Percentiles rank a stretch among this genome's conserved stretches.
Evolutionary conservation across 768 basidiomycete species (phyloP).

Genomic region (Porphyrellus cyaneotinctus): DNA sequence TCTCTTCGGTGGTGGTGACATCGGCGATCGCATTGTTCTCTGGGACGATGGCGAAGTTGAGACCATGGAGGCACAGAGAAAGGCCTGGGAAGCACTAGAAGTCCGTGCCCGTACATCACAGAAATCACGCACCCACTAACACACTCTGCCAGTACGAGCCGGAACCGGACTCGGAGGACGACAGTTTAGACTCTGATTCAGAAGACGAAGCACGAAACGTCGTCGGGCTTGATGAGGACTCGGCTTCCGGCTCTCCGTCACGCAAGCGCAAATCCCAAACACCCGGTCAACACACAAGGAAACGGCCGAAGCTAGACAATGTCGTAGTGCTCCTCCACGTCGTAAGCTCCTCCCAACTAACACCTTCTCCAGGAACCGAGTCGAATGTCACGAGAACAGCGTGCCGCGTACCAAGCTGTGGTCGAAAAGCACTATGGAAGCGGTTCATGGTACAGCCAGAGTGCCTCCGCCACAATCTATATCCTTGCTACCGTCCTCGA

Average conservation of each 20-base stretch:
- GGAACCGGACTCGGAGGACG: conserved; percentile 62
- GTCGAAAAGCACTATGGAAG: conserved; percentile 79
- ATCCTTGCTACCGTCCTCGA: conserved; percentile 87
- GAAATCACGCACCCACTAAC: conserved; percentile 4
- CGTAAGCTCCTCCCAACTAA: not conserved
- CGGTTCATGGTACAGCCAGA: conserved; percentile 87
- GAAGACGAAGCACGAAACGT: conserved; percentile 44
- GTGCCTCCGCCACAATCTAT: conserved; percentile 85
- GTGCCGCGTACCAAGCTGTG: conserved; percentile 54
- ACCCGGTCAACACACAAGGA: conserved; percentile 40
- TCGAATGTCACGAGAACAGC: conserved; percentile 68
- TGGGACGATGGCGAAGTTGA: conserved; percentile 92
- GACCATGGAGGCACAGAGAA: conserved; percentile 62
- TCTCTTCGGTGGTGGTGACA: conserved; percentile 69
- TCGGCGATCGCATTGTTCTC: conserved; percentile 70
- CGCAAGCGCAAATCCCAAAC: conserved; percentile 50
- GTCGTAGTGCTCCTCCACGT: conserved; percentile 25
- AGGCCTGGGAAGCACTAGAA: conserved; percentile 81
- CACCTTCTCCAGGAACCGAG: conserved; percentile 38
- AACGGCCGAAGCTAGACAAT: conserved; percentile 56
- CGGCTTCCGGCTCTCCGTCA: conserved; percentile 33
- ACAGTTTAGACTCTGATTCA: conserved; percentile 41
- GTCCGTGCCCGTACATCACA: conserved; percentile 41
- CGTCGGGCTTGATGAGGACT: conserved; percentile 38
- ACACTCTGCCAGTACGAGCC: conserved; percentile 63